Percentiles rank a stretch among this genome's conserved stretches.
These are phyloP conservation scores for Leishmania lainsoni DNA, from an alignment of 208 protist genomes.

Conservation along the genomic window DNA sequence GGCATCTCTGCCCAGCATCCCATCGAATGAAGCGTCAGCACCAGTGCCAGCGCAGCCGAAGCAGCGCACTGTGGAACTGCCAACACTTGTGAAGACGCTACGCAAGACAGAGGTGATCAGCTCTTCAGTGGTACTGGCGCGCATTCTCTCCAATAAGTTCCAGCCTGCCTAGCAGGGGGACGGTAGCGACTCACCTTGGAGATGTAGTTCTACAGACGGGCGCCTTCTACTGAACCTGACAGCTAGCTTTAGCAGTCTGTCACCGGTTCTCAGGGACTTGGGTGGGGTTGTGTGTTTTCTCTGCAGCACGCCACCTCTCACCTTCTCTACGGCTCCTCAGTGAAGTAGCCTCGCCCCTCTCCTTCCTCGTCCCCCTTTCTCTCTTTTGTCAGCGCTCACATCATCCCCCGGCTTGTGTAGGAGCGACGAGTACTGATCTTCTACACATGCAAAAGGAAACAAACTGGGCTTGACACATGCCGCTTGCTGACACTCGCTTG, in stretches of 20 bases:
- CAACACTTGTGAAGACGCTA: conserved; percentile 27
- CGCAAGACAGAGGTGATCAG: conserved; percentile 64
- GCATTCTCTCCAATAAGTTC: conserved; percentile 81
- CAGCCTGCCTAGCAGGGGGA: conserved; percentile 43
- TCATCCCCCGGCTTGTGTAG: neutral
- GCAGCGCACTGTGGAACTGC: neutral
- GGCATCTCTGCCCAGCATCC: conserved; percentile 7
- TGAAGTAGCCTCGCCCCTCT: neutral
- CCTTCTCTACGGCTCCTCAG: neutral
- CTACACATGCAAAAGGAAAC: neutral
- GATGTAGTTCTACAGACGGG: neutral
- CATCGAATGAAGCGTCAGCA: conserved; percentile 1
- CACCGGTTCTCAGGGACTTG: neutral
- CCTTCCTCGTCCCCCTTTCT: neutral
- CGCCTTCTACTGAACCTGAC: neutral
- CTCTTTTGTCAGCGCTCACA: neutral
- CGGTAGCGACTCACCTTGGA: neutral
- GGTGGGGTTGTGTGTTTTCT: neutral
- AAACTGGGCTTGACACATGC: neutral
- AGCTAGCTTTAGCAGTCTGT: neutral
- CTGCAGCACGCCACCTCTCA: neutral
- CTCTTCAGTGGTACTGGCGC: conserved; percentile 58
- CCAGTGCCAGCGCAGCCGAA: neutral
- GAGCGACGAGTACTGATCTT: neutral
- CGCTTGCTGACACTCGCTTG: neutral